A percentile compares a stretch with the other conserved stretches of the same genome.
phyloP scores from a whole-genome alignment of 192 early-diverging fungal genomes.

The Pilaira anomala region DNA sequence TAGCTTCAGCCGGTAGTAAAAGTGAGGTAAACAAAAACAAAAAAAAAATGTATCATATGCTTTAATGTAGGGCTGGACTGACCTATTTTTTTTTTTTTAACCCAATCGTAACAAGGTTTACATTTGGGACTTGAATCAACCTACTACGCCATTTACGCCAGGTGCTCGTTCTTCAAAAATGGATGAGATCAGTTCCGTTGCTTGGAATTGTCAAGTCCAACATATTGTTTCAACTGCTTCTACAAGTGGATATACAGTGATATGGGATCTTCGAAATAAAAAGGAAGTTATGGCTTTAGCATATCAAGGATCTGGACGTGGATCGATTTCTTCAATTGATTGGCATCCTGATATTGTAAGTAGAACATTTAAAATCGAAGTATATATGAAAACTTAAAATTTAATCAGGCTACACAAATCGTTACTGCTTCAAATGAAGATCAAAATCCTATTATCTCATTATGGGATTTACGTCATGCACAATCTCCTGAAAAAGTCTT shows the following conservation, averaged over 20 bases:
- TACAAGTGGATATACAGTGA: constrained; percentile 84
- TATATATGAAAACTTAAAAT: no score
- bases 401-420: constrained; percentile 84
- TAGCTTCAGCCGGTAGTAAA: constrained; percentile 85
- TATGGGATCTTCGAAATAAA: constrained; percentile 91
- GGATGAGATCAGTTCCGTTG: constrained; percentile 63
- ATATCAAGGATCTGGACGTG: constrained; percentile 54
- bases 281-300: constrained; percentile 74
- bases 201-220: constrained; percentile 89
- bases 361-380: no score
- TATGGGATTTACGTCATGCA: constrained; percentile 96
- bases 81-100: no score
- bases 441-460: constrained; percentile 74
- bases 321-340: constrained; percentile 72
- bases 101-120: constrained; percentile 67
- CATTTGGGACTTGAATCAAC: constrained; percentile 93
- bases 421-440: constrained; percentile 92
- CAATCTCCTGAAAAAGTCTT: constrained; percentile 85
- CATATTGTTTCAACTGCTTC: constrained; percentile 91
- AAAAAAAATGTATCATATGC: neutral
- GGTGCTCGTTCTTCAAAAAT: constrained; percentile 5
- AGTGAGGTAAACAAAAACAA: constrained; percentile 24
- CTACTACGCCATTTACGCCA: neutral
- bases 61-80: no score
- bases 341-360: constrained; percentile 88